Base-by-base conservation (phyloP, 1,284 basidiomycete species). In the Cerioporus squamosus region DNA sequence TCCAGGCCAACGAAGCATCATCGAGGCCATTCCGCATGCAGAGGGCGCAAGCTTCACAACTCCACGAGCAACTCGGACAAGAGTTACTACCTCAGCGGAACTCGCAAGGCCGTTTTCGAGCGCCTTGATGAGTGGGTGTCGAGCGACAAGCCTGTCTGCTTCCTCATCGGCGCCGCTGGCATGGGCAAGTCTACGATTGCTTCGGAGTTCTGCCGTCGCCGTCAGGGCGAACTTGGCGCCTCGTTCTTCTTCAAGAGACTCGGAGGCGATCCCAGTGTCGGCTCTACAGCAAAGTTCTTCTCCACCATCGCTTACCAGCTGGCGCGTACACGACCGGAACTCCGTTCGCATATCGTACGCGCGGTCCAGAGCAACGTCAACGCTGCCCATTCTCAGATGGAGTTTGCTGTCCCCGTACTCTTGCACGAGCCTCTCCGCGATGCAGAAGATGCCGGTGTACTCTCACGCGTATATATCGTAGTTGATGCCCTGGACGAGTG, bases 151-250 rank as follows among this genome's bases (percentile, higher is more conserved):
- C 38, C 50, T 2, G 36, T 55, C 23, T 56, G 42, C 44, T 31
- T 60, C 18, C 51, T 65, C 29, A 55, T 29, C 23, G 60, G 63
- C 8, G 33, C 26, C 3, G 51, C 57, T 2, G 63, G 60, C 14
- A 60, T 56, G 36, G 60, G 63, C 20, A 65, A 65, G 42, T 60
- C 60, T 12, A 59, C 60, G 8, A 57, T 65, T 42, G 63, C 63
- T 17, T 55, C 53, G 29, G 52, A 59, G 24, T 40, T 60, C 14
- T 54, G 53, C 9, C 38, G 44, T 1, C 51, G 51, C 9, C 44
- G 51, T 7, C 42, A 55, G 6, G 44, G 44, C 31, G 15, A 53
- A 17, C 49, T 63, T 8, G 62, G 62, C 10, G 54, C 59, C 10
- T 58, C 59, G 20, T 64, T 61, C 52, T 61, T 57, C 55, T 64